Percentiles rank a stretch among this genome's conserved stretches.
Conservation (phyloP, 768 basidiomycete genomes). For the Suillus weaverae region DNA sequence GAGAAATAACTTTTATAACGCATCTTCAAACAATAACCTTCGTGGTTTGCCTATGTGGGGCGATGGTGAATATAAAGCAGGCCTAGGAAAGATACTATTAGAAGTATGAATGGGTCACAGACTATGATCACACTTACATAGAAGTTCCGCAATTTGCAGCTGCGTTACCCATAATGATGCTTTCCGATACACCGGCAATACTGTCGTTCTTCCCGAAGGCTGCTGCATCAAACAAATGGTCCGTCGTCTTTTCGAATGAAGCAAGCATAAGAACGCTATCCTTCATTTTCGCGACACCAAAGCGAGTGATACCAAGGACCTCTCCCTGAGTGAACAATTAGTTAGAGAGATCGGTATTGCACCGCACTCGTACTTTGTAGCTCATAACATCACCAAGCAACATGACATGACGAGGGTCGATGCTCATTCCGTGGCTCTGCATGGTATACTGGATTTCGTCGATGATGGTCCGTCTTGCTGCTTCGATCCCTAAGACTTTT, state of each 20-base stretch:
- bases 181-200: conserved; percentile 97
- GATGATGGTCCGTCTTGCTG: conserved; percentile 90
- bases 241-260: conserved; percentile 99
- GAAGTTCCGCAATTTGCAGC: conserved; percentile 94
- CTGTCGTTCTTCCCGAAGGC: conserved; percentile 94
- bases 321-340: conserved; percentile 67
- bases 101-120: neutral
- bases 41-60: conserved; percentile 37
- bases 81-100: conserved; percentile 26
- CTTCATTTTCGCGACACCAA: conserved; percentile 99
- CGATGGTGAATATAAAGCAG: conserved; percentile 33
- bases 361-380: conserved; percentile 68
- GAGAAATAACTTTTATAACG: conserved; percentile 17
- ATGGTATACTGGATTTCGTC: conserved; percentile 98
- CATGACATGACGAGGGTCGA: conserved; percentile 99
- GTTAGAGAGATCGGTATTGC: neutral
- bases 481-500: conserved; percentile 96
- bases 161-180: conserved; percentile 99
- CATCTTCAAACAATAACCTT: conserved; percentile 35
- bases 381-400: conserved; percentile 97
- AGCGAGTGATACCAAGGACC: conserved; percentile 96
- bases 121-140: conserved; percentile 56
- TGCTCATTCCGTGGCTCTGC: conserved; percentile 96
- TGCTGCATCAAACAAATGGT: conserved; percentile 97
- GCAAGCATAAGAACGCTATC: conserved; percentile 99